Evolutionary conservation across 352 stramenopile genomes (phyloP), one percentile per base, ranked within the genome.

Genomic region (Albugo laibachii): DNA sequence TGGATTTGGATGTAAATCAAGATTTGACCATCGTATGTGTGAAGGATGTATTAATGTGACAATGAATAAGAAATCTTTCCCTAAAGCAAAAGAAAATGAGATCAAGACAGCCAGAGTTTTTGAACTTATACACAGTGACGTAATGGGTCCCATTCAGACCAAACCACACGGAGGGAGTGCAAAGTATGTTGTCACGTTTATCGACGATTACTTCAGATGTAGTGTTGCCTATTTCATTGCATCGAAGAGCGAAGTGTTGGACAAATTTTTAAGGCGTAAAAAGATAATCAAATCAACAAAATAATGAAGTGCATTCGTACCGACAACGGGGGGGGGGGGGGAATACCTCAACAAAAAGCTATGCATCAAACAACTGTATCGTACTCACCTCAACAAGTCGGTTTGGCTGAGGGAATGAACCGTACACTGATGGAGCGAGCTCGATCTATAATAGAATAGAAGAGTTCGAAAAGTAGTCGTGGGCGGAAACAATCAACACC

Each of bases 241-340:
- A n/a, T 45, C 16, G 5, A 64, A 61, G 46, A 52, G 27, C 12
- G 51, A 62, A 5, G 51, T 56, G 19, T 2, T 34, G 1, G 11
- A 5, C 2, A 55, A 52, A 45, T 47, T n/a, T 59, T 49, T 48
- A 49, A 53, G 36, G 27, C 34, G 1, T 37, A 53, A 0, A 49
- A 53, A 5, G 49, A 62, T 36, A 58, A 53, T 4, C 49, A 64
- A n/a, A 59, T 46, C 13, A 45, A 50, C 11, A 10, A 52, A 14
- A 42, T 42, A 0, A 49, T 64, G 10, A 57, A 63, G 44, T 48
- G 42, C 24, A 12, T 71, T 11, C 43, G 57, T 2, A 58, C n/a
- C n/a, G n/a, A n/a, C n/a, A n/a, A n/a, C n/a, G n/a, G n/a, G n/a
- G n/a, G n/a, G n/a, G n/a, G n/a, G n/a, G 54, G 1, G 52, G 43